These are phyloP conservation scores for Pogostemon cablin DNA, from an alignment of 257 asterid genomes.

Conservation along the genomic window DNA sequence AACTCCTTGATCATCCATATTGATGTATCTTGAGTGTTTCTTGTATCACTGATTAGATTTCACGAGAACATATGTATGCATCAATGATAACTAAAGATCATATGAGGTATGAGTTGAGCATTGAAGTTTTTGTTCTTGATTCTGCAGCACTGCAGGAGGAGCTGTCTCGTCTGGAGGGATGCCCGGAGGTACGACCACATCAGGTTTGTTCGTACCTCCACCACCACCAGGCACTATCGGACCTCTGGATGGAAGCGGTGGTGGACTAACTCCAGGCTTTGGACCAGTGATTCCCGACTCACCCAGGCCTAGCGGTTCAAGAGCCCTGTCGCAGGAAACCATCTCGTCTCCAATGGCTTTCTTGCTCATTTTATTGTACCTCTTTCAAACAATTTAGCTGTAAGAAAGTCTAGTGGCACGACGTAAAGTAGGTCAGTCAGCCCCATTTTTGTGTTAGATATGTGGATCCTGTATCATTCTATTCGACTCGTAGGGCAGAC, in stretches of 20 bases:
- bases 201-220: slow-evolving; percentile 34
- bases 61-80: too few species aligned
- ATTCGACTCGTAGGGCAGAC: slow-evolving; percentile 17
- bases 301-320: slow-evolving; percentile 39
- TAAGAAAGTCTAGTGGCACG: not conserved
- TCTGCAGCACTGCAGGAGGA: slow-evolving; percentile 68
- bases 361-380: slow-evolving; percentile 37
- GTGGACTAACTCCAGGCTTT: slow-evolving; percentile 41
- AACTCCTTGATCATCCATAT: too few species aligned
- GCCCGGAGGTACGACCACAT: slow-evolving; percentile 35
- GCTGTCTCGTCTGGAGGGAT: slow-evolving; percentile 36
- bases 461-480: slow-evolving; percentile 17
- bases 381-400: slow-evolving; percentile 29
- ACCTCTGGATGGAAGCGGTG: slow-evolving; percentile 46
- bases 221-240: slow-evolving; percentile 46
- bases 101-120: not conserved
- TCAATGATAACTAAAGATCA: not conserved
- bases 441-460: slow-evolving; percentile 49
- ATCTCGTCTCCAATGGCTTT: slow-evolving; percentile 24
- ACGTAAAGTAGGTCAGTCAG: slow-evolving; percentile 38
- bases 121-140: slow-evolving; percentile 8
- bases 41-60: too few species aligned
- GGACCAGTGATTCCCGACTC: slow-evolving; percentile 44
- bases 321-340: slow-evolving; percentile 14
- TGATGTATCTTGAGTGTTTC: too few species aligned